Conservation (phyloP, 2,329 filamentous ascomycete genomes). For the Kalaharituber pfeilii region DNA sequence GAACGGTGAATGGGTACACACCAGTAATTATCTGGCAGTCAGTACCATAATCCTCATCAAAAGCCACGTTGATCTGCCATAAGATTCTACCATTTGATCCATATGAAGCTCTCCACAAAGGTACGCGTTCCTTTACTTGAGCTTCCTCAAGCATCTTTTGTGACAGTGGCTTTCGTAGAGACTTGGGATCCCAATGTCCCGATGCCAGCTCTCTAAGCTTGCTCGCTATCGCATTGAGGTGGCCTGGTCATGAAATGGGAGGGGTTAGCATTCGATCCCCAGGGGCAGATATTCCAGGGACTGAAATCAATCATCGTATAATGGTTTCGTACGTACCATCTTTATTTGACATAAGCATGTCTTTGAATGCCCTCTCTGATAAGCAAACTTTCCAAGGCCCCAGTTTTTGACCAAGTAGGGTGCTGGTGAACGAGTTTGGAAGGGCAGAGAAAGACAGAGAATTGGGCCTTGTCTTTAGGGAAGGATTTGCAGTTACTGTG, state of each 20-base stretch:
- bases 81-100: not conserved
- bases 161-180: not conserved
- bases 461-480: no score
- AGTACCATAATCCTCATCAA: not conserved
- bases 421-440: not conserved
- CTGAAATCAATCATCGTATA: no score
- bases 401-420: not conserved
- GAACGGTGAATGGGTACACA: no score
- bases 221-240: not conserved
- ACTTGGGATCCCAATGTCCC: not conserved
- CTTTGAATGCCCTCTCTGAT: not conserved
- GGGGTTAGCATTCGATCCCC: no score
- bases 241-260: no score
- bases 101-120: not conserved
- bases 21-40: not conserved
- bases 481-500: not conserved
- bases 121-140: not conserved
- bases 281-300: no score
- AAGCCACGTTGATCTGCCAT: not conserved
- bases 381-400: not conserved
- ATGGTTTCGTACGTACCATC: no score
- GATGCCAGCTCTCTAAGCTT: not conserved
- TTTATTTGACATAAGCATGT: not conserved
- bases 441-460: not conserved
- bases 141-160: not conserved